Evolutionary conservation across 2,329 filamentous ascomycete species (phyloP), one percentile per base, ranked within the genome.

Genomic region (Thelonectria blattea): DNA sequence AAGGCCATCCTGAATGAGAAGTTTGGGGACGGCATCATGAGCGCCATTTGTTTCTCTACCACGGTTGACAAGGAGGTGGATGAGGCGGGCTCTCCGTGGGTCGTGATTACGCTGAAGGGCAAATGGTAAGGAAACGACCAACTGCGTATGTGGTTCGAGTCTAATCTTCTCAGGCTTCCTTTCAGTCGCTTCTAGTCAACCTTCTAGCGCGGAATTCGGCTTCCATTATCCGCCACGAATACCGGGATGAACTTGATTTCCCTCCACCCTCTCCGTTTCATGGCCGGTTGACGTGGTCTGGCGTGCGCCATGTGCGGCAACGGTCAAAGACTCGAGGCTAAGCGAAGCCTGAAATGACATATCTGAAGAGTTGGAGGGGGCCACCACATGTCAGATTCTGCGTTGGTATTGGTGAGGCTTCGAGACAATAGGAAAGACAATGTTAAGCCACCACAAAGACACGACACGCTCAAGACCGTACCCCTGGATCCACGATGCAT

Each of bases 1-100:
- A 97, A 97, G 83, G 93, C 93, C 1, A 86, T 98, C 5, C 75
- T 97, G 76, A 97, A 98, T 69, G 94, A 98, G 84, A 97, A 97
- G 83, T 93, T 92, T 73, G 91, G 91, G 0, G 91, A 93, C 73
- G 94, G 94, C 1, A 98, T 98, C 73, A 97, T 98, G 94, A 96
- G 92, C 73, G 94, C 93, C 1, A 97, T 97, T 72, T 88, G 88
- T 15, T 97, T 97, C 76, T 91, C 88, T 53, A 96, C 92, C 0
- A 92, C 92, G 73, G 91, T 98, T 2, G 92, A 97, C 75, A 96
- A 96, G 85, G 94, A 98, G 84, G 88, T 89, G 1, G 94, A 97
- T 74, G 87, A 90, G 62, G 86, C 91, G 70, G 93, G 93, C 4
- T 84, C 86, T 54, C 82, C 89, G 7, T 97, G 92, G 92, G 92